These are phyloP conservation scores for Scolecobasidium constrictum DNA, from an alignment of 2,329 filamentous ascomycete species.

Conservation along the genomic window DNA sequence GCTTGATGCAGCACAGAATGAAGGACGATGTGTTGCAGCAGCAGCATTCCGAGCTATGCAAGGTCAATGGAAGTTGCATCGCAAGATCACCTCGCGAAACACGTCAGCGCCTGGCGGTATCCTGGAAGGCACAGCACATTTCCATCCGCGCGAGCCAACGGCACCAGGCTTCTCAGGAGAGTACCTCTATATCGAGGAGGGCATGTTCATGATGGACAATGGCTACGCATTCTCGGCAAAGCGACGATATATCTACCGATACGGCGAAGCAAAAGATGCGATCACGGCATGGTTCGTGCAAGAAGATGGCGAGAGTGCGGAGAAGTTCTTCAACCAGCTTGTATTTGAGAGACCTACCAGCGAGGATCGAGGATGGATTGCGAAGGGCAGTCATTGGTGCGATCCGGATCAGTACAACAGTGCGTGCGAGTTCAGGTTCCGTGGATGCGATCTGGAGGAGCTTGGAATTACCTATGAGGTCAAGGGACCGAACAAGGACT, in stretches of 20 bases:
- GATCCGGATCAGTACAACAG: constrained; percentile 5
- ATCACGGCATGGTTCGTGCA: constrained; percentile 5
- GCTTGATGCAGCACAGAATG: not conserved
- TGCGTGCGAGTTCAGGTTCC: constrained; percentile 6
- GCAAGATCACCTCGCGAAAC: constrained; percentile 1
- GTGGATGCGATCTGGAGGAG: constrained; percentile 12
- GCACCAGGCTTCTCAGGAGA: not conserved
- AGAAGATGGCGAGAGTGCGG: constrained; percentile 1
- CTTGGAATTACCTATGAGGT: constrained; percentile 29
- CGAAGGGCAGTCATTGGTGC: constrained; percentile 4
- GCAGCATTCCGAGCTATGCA: not conserved
- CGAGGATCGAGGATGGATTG: not conserved
- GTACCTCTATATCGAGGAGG: constrained; percentile 7
- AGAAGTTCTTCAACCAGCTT: constrained; percentile 8
- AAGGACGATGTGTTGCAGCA: not conserved
- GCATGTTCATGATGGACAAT: constrained; percentile 2
- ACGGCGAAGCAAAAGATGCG: not conserved
- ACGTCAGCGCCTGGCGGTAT: not conserved
- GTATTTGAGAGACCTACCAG: not conserved
- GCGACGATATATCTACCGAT: constrained; percentile 7
- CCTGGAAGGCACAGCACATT: constrained; percentile 1
- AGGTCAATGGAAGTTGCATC: constrained; percentile 6
- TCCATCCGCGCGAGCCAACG: not conserved
- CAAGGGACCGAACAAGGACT: constrained; percentile 29
- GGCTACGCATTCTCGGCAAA: not conserved